phyloP scores from a whole-genome alignment of 768 basidiomycete species.

The Tulasnella sp. region DNA sequence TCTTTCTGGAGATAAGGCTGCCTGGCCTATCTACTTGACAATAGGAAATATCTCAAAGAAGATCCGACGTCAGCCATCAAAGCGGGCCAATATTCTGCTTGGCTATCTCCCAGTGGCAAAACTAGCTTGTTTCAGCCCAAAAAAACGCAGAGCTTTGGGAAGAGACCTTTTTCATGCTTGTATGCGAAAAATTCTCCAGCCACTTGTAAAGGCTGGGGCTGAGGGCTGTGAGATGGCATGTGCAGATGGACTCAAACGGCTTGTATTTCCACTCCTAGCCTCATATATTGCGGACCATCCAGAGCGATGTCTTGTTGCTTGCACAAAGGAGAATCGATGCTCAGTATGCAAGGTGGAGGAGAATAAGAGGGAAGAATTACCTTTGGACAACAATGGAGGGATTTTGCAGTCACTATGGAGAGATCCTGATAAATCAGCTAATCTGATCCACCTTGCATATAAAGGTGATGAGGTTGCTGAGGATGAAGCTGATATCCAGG shows the following conservation, averaged over 20 bases:
- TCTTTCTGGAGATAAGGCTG: slow-evolving; percentile 48
- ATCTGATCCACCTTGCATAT: too few species aligned
- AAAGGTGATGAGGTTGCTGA: too few species aligned
- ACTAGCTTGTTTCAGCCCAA: slow-evolving; percentile 38
- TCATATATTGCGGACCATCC: slow-evolving; percentile 42
- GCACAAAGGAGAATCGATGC: too few species aligned
- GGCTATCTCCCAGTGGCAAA: slow-evolving; percentile 49
- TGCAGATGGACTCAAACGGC: slow-evolving; percentile 16
- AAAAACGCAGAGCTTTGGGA: neutral
- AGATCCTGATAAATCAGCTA: too few species aligned
- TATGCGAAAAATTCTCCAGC: slow-evolving; percentile 13
- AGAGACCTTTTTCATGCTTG: slow-evolving; percentile 23
- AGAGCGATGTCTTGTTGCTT: slow-evolving; percentile 40
- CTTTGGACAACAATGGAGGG: too few species aligned
- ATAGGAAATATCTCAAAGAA: slow-evolving; percentile 52
- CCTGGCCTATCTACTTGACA: slow-evolving; percentile 54
- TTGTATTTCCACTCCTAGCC: slow-evolving; percentile 40
- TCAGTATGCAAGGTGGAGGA: too few species aligned
- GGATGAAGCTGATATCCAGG: too few species aligned
- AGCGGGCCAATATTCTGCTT: slow-evolving; percentile 45
- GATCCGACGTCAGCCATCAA: slow-evolving; percentile 45
- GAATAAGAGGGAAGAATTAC: too few species aligned
- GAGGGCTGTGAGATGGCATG: slow-evolving; percentile 14
- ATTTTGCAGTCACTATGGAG: too few species aligned
- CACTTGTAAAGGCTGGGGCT: slow-evolving; percentile 8